Conservation (phyloP, 1,284 basidiomycete genomes). For the Trichosporon sp. region DNA sequence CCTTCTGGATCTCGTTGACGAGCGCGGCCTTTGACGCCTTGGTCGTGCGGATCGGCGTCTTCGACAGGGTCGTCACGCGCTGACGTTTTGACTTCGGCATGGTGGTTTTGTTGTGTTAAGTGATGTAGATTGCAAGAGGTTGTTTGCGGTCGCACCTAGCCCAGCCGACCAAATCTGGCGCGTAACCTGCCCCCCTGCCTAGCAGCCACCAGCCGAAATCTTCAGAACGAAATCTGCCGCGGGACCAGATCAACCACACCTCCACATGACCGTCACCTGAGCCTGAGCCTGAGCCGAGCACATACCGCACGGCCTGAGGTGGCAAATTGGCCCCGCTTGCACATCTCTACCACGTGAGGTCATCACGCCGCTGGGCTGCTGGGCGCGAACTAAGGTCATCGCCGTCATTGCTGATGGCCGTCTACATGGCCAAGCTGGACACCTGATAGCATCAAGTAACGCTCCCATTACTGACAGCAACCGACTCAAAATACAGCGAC, state of each 20-base stretch:
- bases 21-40: conserved; percentile 72
- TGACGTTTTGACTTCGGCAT: conserved; percentile 87
- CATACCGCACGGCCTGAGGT: neutral
- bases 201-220: neutral
- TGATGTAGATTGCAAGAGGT: neutral
- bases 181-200: no score
- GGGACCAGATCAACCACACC: neutral
- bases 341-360: neutral
- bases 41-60: conserved; percentile 53
- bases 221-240: neutral
- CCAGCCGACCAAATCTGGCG: no score
- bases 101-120: neutral
- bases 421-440: neutral
- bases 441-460: neutral
- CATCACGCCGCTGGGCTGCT: neutral
- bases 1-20: conserved; percentile 65
- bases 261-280: no score
- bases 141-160: neutral
- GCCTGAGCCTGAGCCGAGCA: no score
- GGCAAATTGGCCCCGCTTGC: neutral
- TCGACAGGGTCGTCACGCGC: conserved; percentile 61
- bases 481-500: neutral
- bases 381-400: neutral
- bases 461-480: neutral
- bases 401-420: neutral